Conservation (phyloP, 805 yeast genomes). For the Kuraishia cidri region DNA sequence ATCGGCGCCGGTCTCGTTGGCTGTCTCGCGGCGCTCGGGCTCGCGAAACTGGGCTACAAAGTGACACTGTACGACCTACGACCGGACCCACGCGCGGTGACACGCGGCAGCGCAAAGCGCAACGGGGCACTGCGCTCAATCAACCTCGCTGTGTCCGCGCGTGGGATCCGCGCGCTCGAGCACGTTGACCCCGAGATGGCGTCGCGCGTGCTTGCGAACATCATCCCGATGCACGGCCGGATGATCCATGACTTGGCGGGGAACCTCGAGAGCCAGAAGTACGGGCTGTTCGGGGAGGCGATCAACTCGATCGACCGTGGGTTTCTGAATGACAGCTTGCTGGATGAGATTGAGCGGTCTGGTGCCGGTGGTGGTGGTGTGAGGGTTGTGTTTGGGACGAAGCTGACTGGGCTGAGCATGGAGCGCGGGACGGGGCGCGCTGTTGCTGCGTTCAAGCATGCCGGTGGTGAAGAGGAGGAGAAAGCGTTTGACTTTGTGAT, state of each 20-base stretch:
- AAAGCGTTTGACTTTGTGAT: slow-evolving; percentile 45
- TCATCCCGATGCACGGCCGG: slow-evolving; percentile 83
- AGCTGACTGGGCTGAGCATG: slow-evolving; percentile 35
- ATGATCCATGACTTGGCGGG: slow-evolving; percentile 78
- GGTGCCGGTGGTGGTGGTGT: slow-evolving; percentile 17
- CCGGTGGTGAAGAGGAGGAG: slow-evolving; percentile 3
- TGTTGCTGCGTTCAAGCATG: slow-evolving; percentile 3
- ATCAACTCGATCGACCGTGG: slow-evolving; percentile 83
- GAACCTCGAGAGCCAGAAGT: slow-evolving; percentile 54
- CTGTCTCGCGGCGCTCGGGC: slow-evolving; percentile 72
- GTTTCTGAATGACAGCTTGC: slow-evolving; percentile 51
- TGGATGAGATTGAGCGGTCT: slow-evolving; percentile 51
- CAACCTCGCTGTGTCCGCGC: slow-evolving; percentile 78
- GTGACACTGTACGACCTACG: slow-evolving; percentile 72
- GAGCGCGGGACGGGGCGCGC: slow-evolving; percentile 8
- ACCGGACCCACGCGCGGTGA: slow-evolving; percentile 47
- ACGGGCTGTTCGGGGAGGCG: slow-evolving; percentile 75
- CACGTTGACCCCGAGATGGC: slow-evolving; percentile 55
- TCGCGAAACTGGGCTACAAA: slow-evolving; percentile 59
- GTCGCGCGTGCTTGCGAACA: slow-evolving; percentile 40
- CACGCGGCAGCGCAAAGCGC: slow-evolving; percentile 15
- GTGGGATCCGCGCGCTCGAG: slow-evolving; percentile 69
- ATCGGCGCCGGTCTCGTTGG: slow-evolving; percentile 94
- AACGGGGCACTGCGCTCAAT: slow-evolving; percentile 49
- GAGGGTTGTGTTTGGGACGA: slow-evolving; percentile 42